phyloP scores from a whole-genome alignment of 306 rosid genomes.

The Mimosa pudica region DNA sequence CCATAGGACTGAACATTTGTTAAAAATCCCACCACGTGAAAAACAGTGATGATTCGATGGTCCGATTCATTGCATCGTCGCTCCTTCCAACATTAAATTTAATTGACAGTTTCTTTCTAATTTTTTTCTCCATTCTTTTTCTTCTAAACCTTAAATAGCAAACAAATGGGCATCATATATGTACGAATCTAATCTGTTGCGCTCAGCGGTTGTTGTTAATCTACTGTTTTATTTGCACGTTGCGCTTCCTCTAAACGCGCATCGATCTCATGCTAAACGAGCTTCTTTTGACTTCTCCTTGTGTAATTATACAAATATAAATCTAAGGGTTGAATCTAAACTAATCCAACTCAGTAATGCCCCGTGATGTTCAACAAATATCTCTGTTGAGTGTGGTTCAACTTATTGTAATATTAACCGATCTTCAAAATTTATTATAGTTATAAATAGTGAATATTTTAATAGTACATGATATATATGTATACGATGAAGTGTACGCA shows the following conservation, averaged over 20 bases:
- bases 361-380: neutral
- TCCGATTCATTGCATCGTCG: conserved; percentile 27
- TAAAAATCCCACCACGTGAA: conserved; percentile 9
- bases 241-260: neutral
- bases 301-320: too few relatives aligned
- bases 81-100: neutral
- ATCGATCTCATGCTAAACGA: neutral
- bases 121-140: too few relatives aligned
- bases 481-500: neutral
- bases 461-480: neutral
- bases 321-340: neutral
- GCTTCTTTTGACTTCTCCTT: neutral
- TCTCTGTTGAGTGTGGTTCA: neutral
- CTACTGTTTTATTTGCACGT: neutral
- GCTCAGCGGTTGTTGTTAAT: neutral
- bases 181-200: neutral
- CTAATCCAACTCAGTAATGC: neutral
- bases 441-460: too few relatives aligned
- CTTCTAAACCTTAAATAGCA: neutral
- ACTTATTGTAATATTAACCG: neutral
- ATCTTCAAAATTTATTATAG: neutral
- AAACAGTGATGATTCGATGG: conserved; percentile 8
- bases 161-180: neutral
- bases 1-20: neutral
- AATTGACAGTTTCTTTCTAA: neutral